Conservation (phyloP, 192 early-diverging fungal species). For the Cladochytrium replicatum region DNA sequence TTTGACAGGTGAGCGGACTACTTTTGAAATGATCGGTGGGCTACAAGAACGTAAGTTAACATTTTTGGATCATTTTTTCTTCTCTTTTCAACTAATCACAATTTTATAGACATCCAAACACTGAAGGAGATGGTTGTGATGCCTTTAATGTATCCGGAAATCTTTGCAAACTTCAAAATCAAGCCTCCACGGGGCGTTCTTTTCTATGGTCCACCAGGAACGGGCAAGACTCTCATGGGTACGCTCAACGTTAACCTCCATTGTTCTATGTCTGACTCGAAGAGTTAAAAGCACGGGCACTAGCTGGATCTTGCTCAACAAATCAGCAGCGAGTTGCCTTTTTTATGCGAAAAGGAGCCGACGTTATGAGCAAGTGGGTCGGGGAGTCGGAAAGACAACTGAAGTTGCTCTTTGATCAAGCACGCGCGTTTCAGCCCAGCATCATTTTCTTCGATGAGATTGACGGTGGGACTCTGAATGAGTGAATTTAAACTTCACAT, state of each 20-base stretch:
- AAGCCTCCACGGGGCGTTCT: constrained; percentile 54
- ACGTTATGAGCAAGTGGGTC: constrained; percentile 65
- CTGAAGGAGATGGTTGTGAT: constrained; percentile 71
- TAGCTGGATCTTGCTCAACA: constrained; percentile 34
- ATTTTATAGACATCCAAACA: constrained; percentile 49
- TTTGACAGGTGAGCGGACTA: too few relatives aligned
- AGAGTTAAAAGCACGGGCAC: constrained; percentile 29
- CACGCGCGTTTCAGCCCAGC: constrained; percentile 52
- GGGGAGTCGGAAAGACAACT: constrained; percentile 62
- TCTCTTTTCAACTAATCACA: too few relatives aligned
- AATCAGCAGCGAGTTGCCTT: constrained; percentile 44
- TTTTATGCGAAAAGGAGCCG: constrained; percentile 63
- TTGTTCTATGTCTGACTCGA: background rate
- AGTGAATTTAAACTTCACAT: constrained; percentile 8
- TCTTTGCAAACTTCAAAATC: constrained; percentile 47
- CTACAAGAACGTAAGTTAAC: too few relatives aligned
- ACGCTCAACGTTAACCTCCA: constrained; percentile 24
- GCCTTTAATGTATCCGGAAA: constrained; percentile 62
- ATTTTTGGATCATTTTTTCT: too few relatives aligned
- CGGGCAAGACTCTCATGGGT: constrained; percentile 64
- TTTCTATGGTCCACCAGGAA: constrained; percentile 57
- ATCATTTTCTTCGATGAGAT: constrained; percentile 81
- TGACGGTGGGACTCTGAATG: constrained; percentile 43
- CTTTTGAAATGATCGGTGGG: too few relatives aligned
- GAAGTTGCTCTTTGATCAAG: constrained; percentile 56